Evolutionary conservation across 371 early-diverging fungal species (phyloP), one percentile per base, ranked within the genome.

Genomic region (Dichotomocladium elegans): DNA sequence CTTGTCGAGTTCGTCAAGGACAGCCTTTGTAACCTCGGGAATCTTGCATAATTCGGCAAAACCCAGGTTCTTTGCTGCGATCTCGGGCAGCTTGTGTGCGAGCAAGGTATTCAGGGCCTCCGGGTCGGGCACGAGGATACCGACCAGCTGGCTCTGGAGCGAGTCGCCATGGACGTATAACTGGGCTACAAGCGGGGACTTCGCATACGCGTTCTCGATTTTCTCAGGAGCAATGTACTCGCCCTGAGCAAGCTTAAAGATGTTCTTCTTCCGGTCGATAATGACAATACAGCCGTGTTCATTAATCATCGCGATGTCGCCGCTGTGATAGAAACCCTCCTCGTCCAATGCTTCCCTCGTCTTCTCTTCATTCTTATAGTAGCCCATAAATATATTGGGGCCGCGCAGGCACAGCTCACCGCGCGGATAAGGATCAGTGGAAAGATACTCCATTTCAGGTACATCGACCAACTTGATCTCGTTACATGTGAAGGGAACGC

Each of bases 161-260:
- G 91, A 86, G 60, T 95, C 93, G 43, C 96, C 98, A 61, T 94
- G 87, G 4, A 95, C 81, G 45, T 55, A 72, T 41, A 82, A 66
- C 51, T 92, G 91, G 37, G 81, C 79, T n/a, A 91, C 61, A 10
- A 84, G 50, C 21, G 72, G 59, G 53, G 74, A 58, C 58, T 79
- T 74, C 28, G 68, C 51, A 61, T 75, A 87, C 4, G 85, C 75
- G 52, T 81, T 83, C 68, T 95, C 96, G 24, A 94, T 83, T 64
- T 94, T 97, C 65, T 99, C 99, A 3, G 98, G 99, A 0, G 96
- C 95, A 58, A 99, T 85, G 74, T 97, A 99, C 75, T 99, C 99
- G 54, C 86, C 86, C 58, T 87, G 87, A 8, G 83, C 68, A 34
- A 93, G 81, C 81, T 99, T 99, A 82, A 99, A 98, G 49, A 98